These are phyloP conservation scores for Fusarium coicis DNA, from an alignment of 2,329 filamentous ascomycete genomes.

Conservation along the genomic window DNA sequence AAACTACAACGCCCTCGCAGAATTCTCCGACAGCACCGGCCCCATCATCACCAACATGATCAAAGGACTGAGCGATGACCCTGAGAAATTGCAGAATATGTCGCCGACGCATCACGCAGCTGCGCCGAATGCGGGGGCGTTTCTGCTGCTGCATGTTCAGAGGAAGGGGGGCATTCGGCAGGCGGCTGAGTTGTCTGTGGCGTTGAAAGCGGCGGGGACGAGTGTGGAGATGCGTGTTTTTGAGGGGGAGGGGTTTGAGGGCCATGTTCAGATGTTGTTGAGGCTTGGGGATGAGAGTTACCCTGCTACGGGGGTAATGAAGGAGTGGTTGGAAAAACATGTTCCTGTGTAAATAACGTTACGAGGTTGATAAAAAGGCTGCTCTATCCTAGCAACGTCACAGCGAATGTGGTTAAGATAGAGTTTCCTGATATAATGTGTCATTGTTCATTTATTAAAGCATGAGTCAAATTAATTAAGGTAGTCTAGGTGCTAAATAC, in stretches of 20 bases:
- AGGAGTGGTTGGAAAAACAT: background rate
- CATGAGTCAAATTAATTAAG: rapidly evolving
- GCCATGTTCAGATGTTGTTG: conserved; percentile 1
- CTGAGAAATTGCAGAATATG: background rate
- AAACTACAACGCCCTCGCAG: conserved; percentile 9
- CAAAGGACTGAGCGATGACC: background rate
- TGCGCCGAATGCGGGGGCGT: background rate
- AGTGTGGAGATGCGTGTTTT: background rate
- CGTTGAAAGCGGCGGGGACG: background rate
- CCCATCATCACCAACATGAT: conserved; percentile 5
- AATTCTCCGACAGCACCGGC: background rate
- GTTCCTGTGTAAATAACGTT: background rate
- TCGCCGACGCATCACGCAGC: background rate
- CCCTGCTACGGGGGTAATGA: background rate
- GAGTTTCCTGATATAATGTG: rapidly evolving
- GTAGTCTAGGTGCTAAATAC: rapidly evolving
- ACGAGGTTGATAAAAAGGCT: rapidly evolving
- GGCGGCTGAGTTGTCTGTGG: background rate
- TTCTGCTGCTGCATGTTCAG: background rate
- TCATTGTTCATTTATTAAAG: rapidly evolving
- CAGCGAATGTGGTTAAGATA: rapidly evolving
- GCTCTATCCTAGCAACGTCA: rapidly evolving
- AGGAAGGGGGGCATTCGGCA: background rate
- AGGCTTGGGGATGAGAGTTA: background rate
- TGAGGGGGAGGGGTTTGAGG: conserved; percentile 8